phyloP scores from a whole-genome alignment of 495 filamentous ascomycete species.

The Penicillium ucsense region DNA sequence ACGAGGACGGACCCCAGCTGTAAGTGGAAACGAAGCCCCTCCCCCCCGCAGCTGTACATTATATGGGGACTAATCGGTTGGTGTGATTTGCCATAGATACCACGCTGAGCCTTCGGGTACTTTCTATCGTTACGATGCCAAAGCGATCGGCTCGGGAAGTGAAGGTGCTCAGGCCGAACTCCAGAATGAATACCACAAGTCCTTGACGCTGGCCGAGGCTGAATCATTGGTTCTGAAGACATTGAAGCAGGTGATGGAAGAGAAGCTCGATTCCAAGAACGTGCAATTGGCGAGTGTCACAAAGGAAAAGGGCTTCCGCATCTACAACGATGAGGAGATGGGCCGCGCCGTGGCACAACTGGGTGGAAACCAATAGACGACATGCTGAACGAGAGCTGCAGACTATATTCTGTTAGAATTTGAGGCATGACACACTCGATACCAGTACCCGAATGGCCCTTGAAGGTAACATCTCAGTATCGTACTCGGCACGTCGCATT shows the following conservation, averaged over 20 bases:
- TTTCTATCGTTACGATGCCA: conserved; percentile 98
- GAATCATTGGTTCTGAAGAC: conserved; percentile 96
- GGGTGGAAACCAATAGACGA: conserved; percentile 33
- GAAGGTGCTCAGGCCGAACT: conserved; percentile 96
- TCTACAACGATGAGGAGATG: conserved; percentile 98
- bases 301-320: conserved; percentile 93
- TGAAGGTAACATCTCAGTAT: no score
- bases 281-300: conserved; percentile 97
- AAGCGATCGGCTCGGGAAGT: conserved; percentile 92
- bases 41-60: neutral
- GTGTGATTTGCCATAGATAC: conserved; percentile 44
- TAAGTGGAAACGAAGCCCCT: conserved; percentile 27
- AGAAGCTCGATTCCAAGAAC: conserved; percentile 97
- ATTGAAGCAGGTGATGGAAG: conserved; percentile 99
- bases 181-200: conserved; percentile 98
- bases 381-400: conserved; percentile 1
- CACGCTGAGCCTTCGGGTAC: conserved; percentile 96
- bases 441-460: no score
- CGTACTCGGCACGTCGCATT: no score
- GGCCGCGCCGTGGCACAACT: conserved; percentile 73
- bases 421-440: no score
- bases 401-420: neutral
- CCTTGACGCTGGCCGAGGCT: conserved; percentile 83
- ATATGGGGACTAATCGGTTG: no score
- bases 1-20: conserved; percentile 94